Percentiles rank a stretch among this genome's conserved stretches.
phyloP scores from a whole-genome alignment of 179 eudicot species.

The Sideroxylon spinosum region DNA sequence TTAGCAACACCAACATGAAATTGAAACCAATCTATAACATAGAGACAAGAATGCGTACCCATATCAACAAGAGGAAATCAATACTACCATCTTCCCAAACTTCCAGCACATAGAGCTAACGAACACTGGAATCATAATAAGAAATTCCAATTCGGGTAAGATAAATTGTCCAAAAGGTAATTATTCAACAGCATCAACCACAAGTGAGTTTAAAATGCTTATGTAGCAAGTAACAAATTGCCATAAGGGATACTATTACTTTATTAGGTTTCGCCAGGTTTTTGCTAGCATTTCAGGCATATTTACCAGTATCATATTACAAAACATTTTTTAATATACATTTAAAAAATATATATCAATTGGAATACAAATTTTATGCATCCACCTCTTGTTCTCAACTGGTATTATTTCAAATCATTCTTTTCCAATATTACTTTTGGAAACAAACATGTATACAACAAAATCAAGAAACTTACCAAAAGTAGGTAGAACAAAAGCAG shows the following conservation, averaged over 20 bases:
- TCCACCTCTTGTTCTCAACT: background rate
- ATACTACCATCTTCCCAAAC: slow-evolving; percentile 77
- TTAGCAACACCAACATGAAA: background rate
- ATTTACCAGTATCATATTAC: background rate
- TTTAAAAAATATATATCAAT: background rate
- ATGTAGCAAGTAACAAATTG: background rate
- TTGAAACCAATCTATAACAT: background rate
- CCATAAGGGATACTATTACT: background rate
- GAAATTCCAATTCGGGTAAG: slow-evolving; percentile 74
- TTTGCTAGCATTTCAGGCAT: slow-evolving; percentile 3
- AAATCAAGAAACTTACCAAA: slow-evolving; percentile 45
- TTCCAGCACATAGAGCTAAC: slow-evolving; percentile 86
- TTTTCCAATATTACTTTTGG: background rate
- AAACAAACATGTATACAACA: background rate
- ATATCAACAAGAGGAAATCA: slow-evolving; percentile 71
- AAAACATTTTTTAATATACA: background rate
- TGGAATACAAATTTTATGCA: slow-evolving; percentile 5
- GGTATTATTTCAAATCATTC: background rate
- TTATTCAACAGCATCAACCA: background rate
- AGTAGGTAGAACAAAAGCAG: slow-evolving; percentile 81
- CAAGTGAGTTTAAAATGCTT: background rate
- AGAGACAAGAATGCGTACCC: slow-evolving; percentile 41
- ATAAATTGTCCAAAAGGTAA: slow-evolving; percentile 9
- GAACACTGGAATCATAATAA: slow-evolving; percentile 67
- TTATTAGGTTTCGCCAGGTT: background rate